phyloP scores from a whole-genome alignment of 768 basidiomycete species.

The Strobilomyces confusus region DNA sequence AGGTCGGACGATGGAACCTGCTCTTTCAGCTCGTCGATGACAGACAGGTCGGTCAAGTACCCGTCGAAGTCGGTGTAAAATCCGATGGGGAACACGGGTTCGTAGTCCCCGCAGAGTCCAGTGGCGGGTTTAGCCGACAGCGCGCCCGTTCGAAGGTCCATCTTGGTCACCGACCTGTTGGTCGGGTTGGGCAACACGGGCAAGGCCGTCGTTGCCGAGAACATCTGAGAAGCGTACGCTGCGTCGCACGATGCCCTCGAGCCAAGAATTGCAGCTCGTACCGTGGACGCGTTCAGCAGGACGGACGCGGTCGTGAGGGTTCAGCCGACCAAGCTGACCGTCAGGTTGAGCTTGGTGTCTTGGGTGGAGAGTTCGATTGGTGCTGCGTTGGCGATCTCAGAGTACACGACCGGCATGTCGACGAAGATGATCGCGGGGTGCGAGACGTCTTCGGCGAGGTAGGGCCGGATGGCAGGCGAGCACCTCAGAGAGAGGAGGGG shows the following conservation, averaged over 20 bases:
- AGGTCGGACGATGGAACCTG: constrained; percentile 14
- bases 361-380: constrained; percentile 33
- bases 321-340: constrained; percentile 25
- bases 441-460: constrained; percentile 49
- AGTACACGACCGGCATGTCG: constrained; percentile 48
- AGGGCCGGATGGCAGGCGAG: constrained; percentile 55
- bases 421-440: constrained; percentile 46
- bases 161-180: constrained; percentile 58
- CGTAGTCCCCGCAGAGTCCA: constrained; percentile 46
- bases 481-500: constrained; percentile 58
- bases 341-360: constrained; percentile 34
- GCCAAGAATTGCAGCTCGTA: constrained; percentile 47
- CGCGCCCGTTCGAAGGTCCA: constrained; percentile 58
- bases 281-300: constrained; percentile 48
- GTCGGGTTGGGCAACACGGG: constrained; percentile 47
- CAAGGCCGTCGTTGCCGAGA: constrained; percentile 41
- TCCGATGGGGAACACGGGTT: constrained; percentile 47
- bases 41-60: constrained; percentile 17
- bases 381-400: constrained; percentile 43
- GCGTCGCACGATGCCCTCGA: constrained; percentile 43
- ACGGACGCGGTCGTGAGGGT: constrained; percentile 33
- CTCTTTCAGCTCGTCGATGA: constrained; percentile 31
- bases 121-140: constrained; percentile 48
- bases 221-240: constrained; percentile 41
- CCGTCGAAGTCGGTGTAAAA: constrained; percentile 43